These are phyloP conservation scores for Zea luxurians DNA, from an alignment of 176 grass and related monocot species.

Conservation along the genomic window DNA sequence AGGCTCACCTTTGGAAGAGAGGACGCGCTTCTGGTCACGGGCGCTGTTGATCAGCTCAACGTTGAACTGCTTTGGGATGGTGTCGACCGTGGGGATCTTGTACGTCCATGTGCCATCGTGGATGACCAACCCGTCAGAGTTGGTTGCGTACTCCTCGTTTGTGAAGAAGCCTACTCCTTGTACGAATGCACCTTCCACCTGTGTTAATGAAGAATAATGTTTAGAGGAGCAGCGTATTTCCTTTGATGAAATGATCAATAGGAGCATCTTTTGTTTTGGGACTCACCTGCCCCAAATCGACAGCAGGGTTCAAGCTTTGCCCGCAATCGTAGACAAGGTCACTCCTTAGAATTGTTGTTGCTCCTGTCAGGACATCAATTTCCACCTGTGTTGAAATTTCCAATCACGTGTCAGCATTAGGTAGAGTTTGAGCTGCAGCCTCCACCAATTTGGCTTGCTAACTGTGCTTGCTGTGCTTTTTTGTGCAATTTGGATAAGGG, in stretches of 20 bases:
- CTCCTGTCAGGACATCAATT: slow-evolving; percentile 72
- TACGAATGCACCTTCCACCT: slow-evolving; percentile 72
- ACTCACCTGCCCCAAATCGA: slow-evolving; percentile 82
- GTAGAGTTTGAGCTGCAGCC: neutral
- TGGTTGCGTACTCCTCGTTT: slow-evolving; percentile 64
- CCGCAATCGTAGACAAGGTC: slow-evolving; percentile 80
- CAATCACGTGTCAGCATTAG: neutral
- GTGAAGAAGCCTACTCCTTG: slow-evolving; percentile 86
- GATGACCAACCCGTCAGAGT: slow-evolving; percentile 67
- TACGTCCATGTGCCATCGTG: slow-evolving; percentile 84
- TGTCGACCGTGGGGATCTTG: slow-evolving; percentile 85
- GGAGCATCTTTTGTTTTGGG: neutral
- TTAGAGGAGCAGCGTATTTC: neutral
- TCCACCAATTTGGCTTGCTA: neutral
- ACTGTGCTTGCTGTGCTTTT: neutral
- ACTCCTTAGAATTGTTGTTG: slow-evolving; percentile 68
- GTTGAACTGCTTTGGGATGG: slow-evolving; percentile 78
- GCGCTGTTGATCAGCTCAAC: slow-evolving; percentile 72
- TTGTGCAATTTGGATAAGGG: neutral
- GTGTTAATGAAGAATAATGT: neutral
- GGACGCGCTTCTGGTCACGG: slow-evolving; percentile 58
- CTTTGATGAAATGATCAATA: neutral
- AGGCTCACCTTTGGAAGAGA: slow-evolving; percentile 72
- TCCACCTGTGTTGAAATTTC: slow-evolving; percentile 57
- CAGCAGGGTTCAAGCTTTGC: slow-evolving; percentile 78